These are phyloP conservation scores for Globisporangium paroecandrum DNA, from an alignment of 352 stramenopile genomes.

Conservation along the genomic window DNA sequence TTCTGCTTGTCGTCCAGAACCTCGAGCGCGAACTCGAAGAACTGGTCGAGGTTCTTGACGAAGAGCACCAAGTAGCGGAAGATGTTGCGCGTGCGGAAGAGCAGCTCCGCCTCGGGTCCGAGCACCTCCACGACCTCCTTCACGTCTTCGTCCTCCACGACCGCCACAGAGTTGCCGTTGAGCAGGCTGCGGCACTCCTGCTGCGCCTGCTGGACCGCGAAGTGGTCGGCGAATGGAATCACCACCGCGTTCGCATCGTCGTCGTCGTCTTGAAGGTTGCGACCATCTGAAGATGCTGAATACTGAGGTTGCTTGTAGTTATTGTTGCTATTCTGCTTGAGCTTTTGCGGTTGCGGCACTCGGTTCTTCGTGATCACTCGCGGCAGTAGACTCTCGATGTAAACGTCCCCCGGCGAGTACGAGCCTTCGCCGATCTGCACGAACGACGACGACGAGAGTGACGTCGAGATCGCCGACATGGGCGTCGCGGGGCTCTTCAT, in stretches of 20 bases:
- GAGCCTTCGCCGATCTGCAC: constrained; percentile 52
- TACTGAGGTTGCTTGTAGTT: not conserved
- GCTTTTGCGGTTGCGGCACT: not conserved
- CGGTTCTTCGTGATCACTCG: constrained; percentile 19
- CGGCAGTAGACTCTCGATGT: constrained; percentile 57
- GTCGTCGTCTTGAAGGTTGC: constrained; percentile 1
- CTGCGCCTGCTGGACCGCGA: constrained; percentile 48
- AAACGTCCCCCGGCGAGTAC: constrained; percentile 53
- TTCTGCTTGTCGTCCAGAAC: constrained; percentile 65
- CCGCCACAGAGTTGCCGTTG: constrained; percentile 61
- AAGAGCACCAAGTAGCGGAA: constrained; percentile 84
- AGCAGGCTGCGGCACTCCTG: constrained; percentile 57
- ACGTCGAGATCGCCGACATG: constrained; percentile 17
- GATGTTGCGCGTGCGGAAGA: constrained; percentile 63
- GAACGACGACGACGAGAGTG: constrained; percentile 30
- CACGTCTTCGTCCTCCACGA: constrained; percentile 73
- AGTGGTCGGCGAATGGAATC: constrained; percentile 46
- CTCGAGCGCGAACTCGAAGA: constrained; percentile 67
- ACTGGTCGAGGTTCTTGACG: constrained; percentile 75
- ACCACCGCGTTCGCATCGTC: constrained; percentile 23
- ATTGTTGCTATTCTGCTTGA: not conserved
- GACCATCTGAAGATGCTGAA: not conserved
- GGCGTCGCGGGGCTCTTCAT: constrained; percentile 20
- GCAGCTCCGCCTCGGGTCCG: constrained; percentile 61
- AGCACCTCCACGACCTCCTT: constrained; percentile 77